Evolutionary conservation across 1,284 basidiomycete genomes (phyloP), one percentile per base, ranked within the genome.

Genomic region (Hypsizygus ulmarius): DNA sequence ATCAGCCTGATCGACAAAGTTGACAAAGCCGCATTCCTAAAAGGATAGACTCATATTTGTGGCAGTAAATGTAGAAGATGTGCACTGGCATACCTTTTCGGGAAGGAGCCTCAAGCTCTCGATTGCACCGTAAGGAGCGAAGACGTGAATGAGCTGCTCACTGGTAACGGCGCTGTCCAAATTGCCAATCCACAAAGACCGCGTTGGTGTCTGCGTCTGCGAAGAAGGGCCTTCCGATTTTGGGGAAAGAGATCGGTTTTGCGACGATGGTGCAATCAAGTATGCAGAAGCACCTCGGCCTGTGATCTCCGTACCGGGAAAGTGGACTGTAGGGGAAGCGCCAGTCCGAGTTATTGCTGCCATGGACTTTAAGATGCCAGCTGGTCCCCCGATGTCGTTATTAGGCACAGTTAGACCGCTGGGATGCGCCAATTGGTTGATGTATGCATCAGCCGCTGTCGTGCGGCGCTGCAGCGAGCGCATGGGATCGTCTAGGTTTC

Each of bases 1-100:
- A 67, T 98, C 96, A 1, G 83, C 79, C 62, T 93, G 87, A 58
- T 97, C 95, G 47, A 97, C 90, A 64, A 96, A 99, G 68, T 99
- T 99, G 67, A 99, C 94, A 66, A 99, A 99, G 7, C 95, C 96
- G 64, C 97, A 99, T 64, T 96, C 94, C 93, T 96, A 44, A 32
- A 50, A 52, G 40, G 14, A 39, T 46, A 38, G 35, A 37, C 34
- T 16, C 32, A 27, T 47, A 43, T 52, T 7, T 41, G 28, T 8
- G 25, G 14, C 19, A 29, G 19, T 8, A 15, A 47, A 29, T 29
- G 5, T 49, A 45, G 33, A 32, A 53, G 43, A 49, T 42, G 41
- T 43, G 34, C 16, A 47, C 28, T 11, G 11, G 64, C 74, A 53
- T 44, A 94, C 93, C 86, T 99, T 98, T 71, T 98, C 96, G 2